Evolutionary conservation across 164 flowering plant species (phyloP), one percentile per base, ranked within the genome.

Genomic region (Aristolochia fimbriata): DNA sequence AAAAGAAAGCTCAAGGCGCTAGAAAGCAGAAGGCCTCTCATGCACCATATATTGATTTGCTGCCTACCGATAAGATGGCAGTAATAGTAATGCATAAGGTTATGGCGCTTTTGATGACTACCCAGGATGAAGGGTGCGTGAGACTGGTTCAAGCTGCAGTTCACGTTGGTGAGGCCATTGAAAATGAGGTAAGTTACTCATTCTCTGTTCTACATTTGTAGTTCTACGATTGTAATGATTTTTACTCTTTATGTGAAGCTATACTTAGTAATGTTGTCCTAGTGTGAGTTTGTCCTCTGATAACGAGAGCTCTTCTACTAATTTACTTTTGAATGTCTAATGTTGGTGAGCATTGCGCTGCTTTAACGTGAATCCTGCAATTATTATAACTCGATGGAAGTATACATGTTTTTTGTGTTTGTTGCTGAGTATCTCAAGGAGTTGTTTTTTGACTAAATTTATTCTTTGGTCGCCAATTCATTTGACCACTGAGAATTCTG

Each of bases 11-110:
- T 46, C 83, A 76, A 71, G 69, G 61, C 71, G 56, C 62, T 0
- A 74, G 70, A 70, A 82, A 74, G 71, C 74, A 77, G 47, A 84
- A 75, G 77, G 81, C 86, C 37, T 78, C 87, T 4, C 81, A 70
- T 71, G 88, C 85, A 2, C 86, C 81, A 3, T 69, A 78, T 57
- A 77, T 93, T 58, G 83, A 77, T 15, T 68, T 78, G 60, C 73
- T 93, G 80, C 85, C 97, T 0, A 83, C 97, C 0, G 98, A 87
- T 62, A 89, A 87, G 68, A 83, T 88, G 83, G 96, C 98, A 2
- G 80, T 93, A n/a, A 89, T 93, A 60, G 90, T 83, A 23, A 87
- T 93, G 98, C 96, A 93, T 67, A 93, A 84, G 70, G 78, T 89
- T 80, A 86, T 93, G 97, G 84, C 75, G 7, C 55, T 87, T 76